Percentiles rank a stretch among this genome's conserved stretches.
These are phyloP conservation scores for Xylogone sp. DNA, from an alignment of 2,329 filamentous ascomycete species.

Conservation along the genomic window DNA sequence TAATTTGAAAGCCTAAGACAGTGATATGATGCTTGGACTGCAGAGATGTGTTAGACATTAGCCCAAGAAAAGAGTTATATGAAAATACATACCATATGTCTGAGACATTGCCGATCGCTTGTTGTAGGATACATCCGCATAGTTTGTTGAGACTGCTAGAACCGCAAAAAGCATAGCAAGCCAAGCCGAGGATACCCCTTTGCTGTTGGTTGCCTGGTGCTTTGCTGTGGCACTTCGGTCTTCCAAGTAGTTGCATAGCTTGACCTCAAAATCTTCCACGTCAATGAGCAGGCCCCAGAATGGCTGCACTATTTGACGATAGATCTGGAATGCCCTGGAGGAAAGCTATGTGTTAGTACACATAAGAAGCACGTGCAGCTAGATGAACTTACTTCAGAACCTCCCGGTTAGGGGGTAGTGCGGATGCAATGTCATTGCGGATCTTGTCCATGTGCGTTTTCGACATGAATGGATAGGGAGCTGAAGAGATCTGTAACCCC, in stretches of 20 bases:
- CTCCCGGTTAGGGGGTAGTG: constrained; percentile 61
- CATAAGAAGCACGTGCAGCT: background rate
- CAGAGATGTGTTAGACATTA: background rate
- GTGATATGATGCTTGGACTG: constrained; percentile 49
- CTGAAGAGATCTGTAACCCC: constrained; percentile 57
- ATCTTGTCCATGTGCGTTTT: constrained; percentile 56
- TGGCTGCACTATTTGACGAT: constrained; percentile 63
- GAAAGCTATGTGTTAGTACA: background rate
- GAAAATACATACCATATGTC: constrained; percentile 38
- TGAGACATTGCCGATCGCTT: constrained; percentile 34
- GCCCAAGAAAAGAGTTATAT: background rate
- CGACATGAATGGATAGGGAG: constrained; percentile 65
- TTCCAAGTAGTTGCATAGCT: constrained; percentile 62
- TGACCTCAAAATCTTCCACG: constrained; percentile 61
- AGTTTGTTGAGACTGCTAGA: constrained; percentile 62
- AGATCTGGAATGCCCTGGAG: constrained; percentile 59
- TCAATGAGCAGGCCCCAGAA: constrained; percentile 67
- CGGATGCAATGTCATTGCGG: constrained; percentile 56
- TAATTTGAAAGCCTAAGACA: constrained; percentile 62
- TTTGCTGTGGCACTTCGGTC: constrained; percentile 48
- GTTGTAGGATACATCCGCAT: constrained; percentile 58
- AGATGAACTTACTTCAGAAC: constrained; percentile 55
- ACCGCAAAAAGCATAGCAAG: constrained; percentile 63
- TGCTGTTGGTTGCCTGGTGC: constrained; percentile 19
- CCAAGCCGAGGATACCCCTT: constrained; percentile 57